phyloP scores from a whole-genome alignment of 2,329 filamentous ascomycete species.

The Phaeosphaeria sp. region DNA sequence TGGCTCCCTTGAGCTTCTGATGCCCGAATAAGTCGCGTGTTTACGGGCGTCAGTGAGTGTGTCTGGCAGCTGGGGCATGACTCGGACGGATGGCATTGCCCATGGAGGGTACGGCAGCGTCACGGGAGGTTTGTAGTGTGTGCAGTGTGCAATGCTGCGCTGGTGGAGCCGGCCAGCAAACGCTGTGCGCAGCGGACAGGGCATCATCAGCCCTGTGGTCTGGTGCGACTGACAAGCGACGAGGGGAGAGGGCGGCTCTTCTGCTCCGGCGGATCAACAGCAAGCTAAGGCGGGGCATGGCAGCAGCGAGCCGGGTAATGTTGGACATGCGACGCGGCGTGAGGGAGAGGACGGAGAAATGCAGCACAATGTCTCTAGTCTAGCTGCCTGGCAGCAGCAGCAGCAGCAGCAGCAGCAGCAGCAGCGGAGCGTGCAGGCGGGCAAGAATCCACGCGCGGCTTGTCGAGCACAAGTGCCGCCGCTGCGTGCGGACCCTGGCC shows the following conservation, averaged over 20 bases:
- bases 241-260: slow-evolving; percentile 27
- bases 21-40: slow-evolving; percentile 18
- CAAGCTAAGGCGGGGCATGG: slow-evolving; percentile 24
- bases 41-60: not conserved
- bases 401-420: no score
- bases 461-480: slow-evolving; percentile 16
- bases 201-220: slow-evolving; percentile 28
- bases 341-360: slow-evolving; percentile 1
- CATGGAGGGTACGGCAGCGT: not conserved
- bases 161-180: slow-evolving; percentile 8
- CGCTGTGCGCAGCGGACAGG: slow-evolving; percentile 14
- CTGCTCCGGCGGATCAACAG: slow-evolving; percentile 36
- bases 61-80: not conserved
- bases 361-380: not conserved
- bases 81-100: not conserved
- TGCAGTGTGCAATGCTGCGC: not conserved
- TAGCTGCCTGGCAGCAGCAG: no score
- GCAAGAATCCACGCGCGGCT: not conserved
- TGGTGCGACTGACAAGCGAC: slow-evolving; percentile 24
- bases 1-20: slow-evolving; percentile 15
- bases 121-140: no score
- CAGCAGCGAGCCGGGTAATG: slow-evolving; percentile 36
- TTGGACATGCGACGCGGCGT: slow-evolving; percentile 8
- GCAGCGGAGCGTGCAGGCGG: not conserved
- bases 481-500: slow-evolving; percentile 4